Conservation (phyloP, 23 red algal genomes). For the Gracilariopsis chorda region DNA sequence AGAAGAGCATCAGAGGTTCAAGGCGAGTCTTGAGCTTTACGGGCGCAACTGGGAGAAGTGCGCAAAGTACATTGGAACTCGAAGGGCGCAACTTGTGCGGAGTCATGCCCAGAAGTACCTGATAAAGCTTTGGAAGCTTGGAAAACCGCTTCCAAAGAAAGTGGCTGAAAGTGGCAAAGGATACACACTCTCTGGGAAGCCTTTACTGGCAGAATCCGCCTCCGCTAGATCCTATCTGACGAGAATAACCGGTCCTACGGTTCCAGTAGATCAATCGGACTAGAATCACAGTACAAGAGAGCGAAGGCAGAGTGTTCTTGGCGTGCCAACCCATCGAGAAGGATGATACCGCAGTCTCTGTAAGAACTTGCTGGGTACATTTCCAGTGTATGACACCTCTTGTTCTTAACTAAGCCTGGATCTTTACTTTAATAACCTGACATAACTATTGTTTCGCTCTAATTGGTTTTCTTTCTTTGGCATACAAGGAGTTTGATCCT, state of each 20-base stretch:
- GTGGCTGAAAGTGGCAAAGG: slow-evolving; percentile 89
- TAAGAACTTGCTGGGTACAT: too few relatives aligned
- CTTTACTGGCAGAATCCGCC: slow-evolving; percentile 70
- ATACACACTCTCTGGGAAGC: slow-evolving; percentile 94
- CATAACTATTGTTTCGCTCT: too few relatives aligned
- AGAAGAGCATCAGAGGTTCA: slow-evolving; percentile 82
- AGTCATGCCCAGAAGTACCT: slow-evolving; percentile 96
- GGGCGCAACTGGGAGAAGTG: slow-evolving; percentile 85
- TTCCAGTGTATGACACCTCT: too few relatives aligned
- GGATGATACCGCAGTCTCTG: too few relatives aligned
- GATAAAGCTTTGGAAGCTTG: slow-evolving; percentile 90
- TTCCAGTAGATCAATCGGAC: background rate
- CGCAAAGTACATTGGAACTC: slow-evolving; percentile 83
- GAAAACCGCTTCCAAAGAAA: slow-evolving; percentile 77
- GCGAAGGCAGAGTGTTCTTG: too few relatives aligned
- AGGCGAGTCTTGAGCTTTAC: slow-evolving; percentile 75
- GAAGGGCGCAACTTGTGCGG: slow-evolving; percentile 69
- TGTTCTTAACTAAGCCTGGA: too few relatives aligned
- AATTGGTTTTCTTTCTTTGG: too few relatives aligned
- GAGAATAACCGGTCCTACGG: slow-evolving; percentile 15
- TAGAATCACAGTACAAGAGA: too few relatives aligned
- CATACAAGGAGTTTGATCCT: too few relatives aligned
- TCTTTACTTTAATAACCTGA: too few relatives aligned
- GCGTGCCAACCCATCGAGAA: too few relatives aligned
- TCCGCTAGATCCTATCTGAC: slow-evolving; percentile 75